Base-by-base conservation (phyloP, 805 yeast species). In the Candida bentonensis region DNA sequence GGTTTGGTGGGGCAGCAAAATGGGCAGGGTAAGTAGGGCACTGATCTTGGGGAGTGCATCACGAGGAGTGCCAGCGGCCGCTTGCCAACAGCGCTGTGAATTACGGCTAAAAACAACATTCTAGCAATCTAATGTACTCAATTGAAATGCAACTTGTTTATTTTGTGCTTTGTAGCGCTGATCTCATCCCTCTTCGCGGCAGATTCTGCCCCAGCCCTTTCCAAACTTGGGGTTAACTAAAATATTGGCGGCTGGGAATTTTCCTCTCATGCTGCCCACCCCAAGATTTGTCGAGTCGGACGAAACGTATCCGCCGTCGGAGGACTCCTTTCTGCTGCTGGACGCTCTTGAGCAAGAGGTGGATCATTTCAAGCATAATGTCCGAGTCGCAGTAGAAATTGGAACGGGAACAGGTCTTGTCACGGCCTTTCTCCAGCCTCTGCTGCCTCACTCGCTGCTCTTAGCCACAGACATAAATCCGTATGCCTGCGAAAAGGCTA, bases 351-450 rank as follows among this genome's bases (percentile, higher is more conserved):
- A 92, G 54, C 59, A 66, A 34, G 81, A 83, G 43, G 59, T 57
- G 40, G 52, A 49, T 1, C 67, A 52, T 28, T 55, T 79, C 9
- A 22, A 39, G 2, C 46, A 47, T 17, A 43, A 42, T 27, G 23
- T 42, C 1, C 83, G 92, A 0, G 36, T 84, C 0, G 79, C 84
- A 1, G 69, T 80, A 5, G 98, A 92, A 55, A 70, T 92, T 3
- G 98, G 98, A 0, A 74, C 88, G 2, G 98, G 98, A 0, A 79
- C 96, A 1, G 98, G 98, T 1, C 71, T 92, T 13, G 82, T 89
- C 0, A 71, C 94, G 0, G 73, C 95, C 0, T 92, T 92, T 57
- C 53, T 86, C 40, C 78, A 77, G 49, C 66, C 74, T 45, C 69
- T 87, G 2, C 42, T 73, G n/a, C 78, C 76, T 1, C 47, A 63